Percentiles rank a stretch among this genome's conserved stretches.
These are phyloP conservation scores for Xylariaceae sp. DNA, from an alignment of 2,329 filamentous ascomycete genomes.

Conservation along the genomic window DNA sequence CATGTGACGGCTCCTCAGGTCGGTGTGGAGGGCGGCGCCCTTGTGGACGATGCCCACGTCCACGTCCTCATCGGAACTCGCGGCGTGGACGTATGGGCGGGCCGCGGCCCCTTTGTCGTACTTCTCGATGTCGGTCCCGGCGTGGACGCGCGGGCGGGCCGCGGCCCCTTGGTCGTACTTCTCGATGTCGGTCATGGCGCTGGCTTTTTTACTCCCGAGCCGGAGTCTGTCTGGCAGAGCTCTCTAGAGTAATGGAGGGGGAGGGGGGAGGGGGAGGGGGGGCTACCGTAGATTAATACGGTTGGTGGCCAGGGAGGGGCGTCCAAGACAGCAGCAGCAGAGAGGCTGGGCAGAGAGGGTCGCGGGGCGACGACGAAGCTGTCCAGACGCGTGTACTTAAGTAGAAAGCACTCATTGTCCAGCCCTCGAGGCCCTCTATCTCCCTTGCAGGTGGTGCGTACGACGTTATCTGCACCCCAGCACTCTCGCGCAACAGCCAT, in stretches of 20 bases:
- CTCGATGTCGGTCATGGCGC: not conserved
- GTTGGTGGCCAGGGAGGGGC: too few relatives aligned
- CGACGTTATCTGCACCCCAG: too few relatives aligned
- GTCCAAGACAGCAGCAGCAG: not conserved
- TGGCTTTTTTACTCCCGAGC: not conserved
- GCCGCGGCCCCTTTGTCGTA: not conserved
- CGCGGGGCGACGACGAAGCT: not conserved
- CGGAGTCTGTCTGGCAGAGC: too few relatives aligned
- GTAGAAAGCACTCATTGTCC: too few relatives aligned
- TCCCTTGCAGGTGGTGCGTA: too few relatives aligned
- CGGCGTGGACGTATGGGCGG: not conserved
- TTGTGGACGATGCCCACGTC: conserved; percentile 29
- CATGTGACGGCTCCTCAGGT: conserved; percentile 33
- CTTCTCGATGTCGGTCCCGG: not conserved
- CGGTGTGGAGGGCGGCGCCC: conserved; percentile 25
- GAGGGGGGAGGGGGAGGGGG: too few relatives aligned
- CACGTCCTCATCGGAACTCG: conserved; percentile 26
- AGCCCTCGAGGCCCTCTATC: too few relatives aligned
- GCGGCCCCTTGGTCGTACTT: too few relatives aligned
- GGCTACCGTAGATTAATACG: too few relatives aligned
- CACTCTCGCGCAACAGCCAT: too few relatives aligned
- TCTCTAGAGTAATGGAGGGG: too few relatives aligned
- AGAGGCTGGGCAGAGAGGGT: not conserved
- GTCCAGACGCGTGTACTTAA: not conserved
- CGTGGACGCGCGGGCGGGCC: too few relatives aligned